phyloP scores from a whole-genome alignment of 768 basidiomycete genomes.

The Tulasnella sp. region DNA sequence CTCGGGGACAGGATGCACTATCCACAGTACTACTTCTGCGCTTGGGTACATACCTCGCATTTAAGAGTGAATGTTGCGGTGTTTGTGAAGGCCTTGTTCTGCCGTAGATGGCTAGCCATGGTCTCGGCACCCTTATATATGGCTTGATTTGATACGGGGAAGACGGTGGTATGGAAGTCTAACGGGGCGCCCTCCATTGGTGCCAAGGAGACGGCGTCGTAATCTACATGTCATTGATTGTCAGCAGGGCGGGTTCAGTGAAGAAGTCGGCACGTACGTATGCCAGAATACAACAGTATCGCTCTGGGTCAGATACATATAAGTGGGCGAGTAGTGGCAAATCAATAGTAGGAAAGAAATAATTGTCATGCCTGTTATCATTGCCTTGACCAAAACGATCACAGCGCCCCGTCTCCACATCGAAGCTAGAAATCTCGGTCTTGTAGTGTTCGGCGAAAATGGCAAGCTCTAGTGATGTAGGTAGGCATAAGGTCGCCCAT shows the following conservation, averaged over 20 bases:
- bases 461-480: constrained; percentile 36
- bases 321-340: constrained; percentile 11
- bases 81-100: constrained; percentile 75
- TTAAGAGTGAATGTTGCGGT: constrained; percentile 83
- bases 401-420: constrained; percentile 84
- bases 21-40: too few relatives aligned
- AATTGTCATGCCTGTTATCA: constrained; percentile 16
- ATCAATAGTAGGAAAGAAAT: too few relatives aligned
- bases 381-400: constrained; percentile 62
- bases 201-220: constrained; percentile 79
- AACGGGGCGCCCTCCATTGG: constrained; percentile 62
- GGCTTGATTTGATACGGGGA: constrained; percentile 51
- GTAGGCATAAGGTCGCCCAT: not conserved
- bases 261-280: constrained; percentile 34
- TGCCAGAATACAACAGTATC: constrained; percentile 86
- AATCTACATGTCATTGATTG: too few relatives aligned
- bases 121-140: constrained; percentile 53
- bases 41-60: constrained; percentile 64
- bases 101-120: constrained; percentile 60
- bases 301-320: constrained; percentile 30
- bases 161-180: constrained; percentile 85
- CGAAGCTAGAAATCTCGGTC: constrained; percentile 81
- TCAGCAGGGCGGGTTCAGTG: not conserved
- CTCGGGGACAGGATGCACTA: too few relatives aligned
- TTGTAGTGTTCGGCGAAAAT: constrained; percentile 72